Evolutionary conservation across 306 rosid species (phyloP), one percentile per base, ranked within the genome.

Genomic region (Oxytropis ochrocephala): DNA sequence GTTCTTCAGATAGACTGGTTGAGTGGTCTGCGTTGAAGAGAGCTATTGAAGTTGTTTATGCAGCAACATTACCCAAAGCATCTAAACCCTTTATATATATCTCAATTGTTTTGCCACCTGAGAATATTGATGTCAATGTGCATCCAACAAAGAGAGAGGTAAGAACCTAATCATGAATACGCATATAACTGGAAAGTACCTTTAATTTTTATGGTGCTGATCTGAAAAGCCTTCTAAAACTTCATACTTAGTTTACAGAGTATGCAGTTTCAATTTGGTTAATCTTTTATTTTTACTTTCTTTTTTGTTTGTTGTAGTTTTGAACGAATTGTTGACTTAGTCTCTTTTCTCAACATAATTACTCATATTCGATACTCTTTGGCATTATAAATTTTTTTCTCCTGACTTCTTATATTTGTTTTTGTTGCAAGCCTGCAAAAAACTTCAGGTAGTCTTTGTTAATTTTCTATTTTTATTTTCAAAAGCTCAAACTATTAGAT

Each of bases 101-200:
- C 79, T 85, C 98, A 58, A 85, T 93, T 76, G 57, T 81, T 49
- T 75, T 93, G 64, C 98, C 98, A 50, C 85, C 86, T 8, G 94
- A 93, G 83, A 90, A 88, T 78, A 85, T 93, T 74, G 97, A 93
- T 77, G 97, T 93, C 69, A 90, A 93, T 39, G 81, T 93, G 66
- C 98, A 93, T 78, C 97, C 97, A 1, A 90, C 98, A 33, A 93
- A 93, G 84, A 93, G 88, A 85, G 98, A 90, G 97, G 98, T 93
- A 85, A 46, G 52, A 4, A 8, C 17, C 14, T 64, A 38, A 66
- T 57, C 51, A 46, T 13, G 47, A 64, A 36, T 46, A 30, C 19
- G 48, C 69, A 54, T 19, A 10, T 61, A 36, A 24, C 54, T 54
- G 33, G 39, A 46, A 44, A 67, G 27, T 49, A 5, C 46, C 27